phyloP scores from a whole-genome alignment of 2,329 filamentous ascomycete genomes.

The Monosporascus sp. region DNA sequence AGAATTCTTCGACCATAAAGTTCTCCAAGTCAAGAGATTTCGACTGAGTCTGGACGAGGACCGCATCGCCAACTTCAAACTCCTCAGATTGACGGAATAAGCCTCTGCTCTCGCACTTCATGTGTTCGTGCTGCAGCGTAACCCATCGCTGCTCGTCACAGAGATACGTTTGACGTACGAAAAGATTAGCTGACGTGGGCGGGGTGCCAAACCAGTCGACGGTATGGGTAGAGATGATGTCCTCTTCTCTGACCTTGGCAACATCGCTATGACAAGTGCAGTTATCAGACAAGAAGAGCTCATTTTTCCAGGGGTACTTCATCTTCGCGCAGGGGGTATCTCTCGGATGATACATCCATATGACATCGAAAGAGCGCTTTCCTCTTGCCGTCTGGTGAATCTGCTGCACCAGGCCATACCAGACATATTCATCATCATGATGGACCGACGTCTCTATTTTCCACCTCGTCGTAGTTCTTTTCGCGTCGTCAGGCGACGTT shows the following conservation, averaged over 20 bases:
- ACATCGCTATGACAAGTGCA: slow-evolving; percentile 55
- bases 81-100: slow-evolving; percentile 3
- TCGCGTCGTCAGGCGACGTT: slow-evolving; percentile 34
- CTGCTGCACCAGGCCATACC: slow-evolving; percentile 66
- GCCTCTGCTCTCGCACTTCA: slow-evolving; percentile 42
- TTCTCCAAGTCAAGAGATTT: slow-evolving; percentile 46
- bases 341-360: slow-evolving; percentile 68
- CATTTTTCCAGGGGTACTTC: slow-evolving; percentile 64
- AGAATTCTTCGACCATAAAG: slow-evolving; percentile 47
- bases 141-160: slow-evolving; percentile 57
- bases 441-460: slow-evolving; percentile 39
- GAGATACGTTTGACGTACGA: slow-evolving; percentile 67
- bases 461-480: slow-evolving; percentile 52
- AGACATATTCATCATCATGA: slow-evolving; percentile 44
- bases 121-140: slow-evolving; percentile 49
- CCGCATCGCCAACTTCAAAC: slow-evolving; percentile 53
- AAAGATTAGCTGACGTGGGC: slow-evolving; percentile 46
- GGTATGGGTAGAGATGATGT: slow-evolving; percentile 52
- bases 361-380: slow-evolving; percentile 50
- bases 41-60: slow-evolving; percentile 38
- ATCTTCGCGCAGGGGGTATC: slow-evolving; percentile 67
- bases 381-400: slow-evolving; percentile 35
- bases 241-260: slow-evolving; percentile 42
- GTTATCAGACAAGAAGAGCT: slow-evolving; percentile 72
- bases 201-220: slow-evolving; percentile 54